Base-by-base conservation (phyloP, 2,329 filamentous ascomycete genomes). In the Fusarium bulbicola region DNA sequence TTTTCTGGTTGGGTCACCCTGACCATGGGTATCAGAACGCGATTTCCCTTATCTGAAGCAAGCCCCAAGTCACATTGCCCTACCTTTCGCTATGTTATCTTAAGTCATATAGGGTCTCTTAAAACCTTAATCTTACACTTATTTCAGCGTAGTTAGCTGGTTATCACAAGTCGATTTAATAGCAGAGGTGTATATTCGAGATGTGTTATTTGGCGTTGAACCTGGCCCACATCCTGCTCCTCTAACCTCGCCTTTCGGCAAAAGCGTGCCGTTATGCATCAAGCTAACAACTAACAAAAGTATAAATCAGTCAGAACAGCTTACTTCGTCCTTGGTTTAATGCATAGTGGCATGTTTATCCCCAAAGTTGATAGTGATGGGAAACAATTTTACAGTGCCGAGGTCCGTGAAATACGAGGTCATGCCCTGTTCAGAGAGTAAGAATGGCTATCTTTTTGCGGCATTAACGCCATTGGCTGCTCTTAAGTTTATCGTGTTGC, bases 401-500 rank as follows among this genome's bases (percentile, higher is more conserved):
- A 46, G 8, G 43, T 20, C 12, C 5, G 5, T 20, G 7, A 3
- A 46, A 20, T 15, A 43, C 24, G 7, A 45, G 43, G 7, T 20
- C 18, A 26, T 45, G 12, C 32, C 32, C 3, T 34, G 14, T 34
- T 32, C 13, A 14, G 32, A 8, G 7, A 34, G 32, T 34, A 34
- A 8, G 14, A 34, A 15, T 15, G 7, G 32, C 32, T 8, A 34
- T 46, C 43, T 7, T 5, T 26, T 46, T 26, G 43, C 18, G 43
- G 43, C 5, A 46, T 46, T 26, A 14, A 46, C 6, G 12, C 8
- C 8, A 26, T 26, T 45, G 18, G 43, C 24, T 45, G 18, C 16
- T 45, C 24, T 4, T 45, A 10, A 26, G 0, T 6, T 7, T 0
- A 13, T 26, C 3, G 8, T 26, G 3, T 8, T 26, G n/a, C 3